phyloP scores from a whole-genome alignment of 768 basidiomycete species.

The Phlebiopsis gigantea region DNA sequence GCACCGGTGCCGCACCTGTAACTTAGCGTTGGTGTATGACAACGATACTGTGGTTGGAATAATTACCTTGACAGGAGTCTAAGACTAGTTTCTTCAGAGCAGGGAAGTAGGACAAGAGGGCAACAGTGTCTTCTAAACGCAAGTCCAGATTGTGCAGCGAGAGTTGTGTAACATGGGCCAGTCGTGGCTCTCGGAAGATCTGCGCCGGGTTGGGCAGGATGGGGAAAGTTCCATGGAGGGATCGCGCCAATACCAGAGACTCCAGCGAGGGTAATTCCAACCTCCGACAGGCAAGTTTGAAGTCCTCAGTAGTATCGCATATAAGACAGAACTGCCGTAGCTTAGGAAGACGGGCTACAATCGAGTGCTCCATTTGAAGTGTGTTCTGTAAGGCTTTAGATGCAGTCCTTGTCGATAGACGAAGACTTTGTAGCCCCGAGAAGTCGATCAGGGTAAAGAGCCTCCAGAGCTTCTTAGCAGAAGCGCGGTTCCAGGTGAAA shows the following conservation, averaged over 20 bases:
- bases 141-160: conserved; percentile 39
- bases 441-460: conserved; percentile 7
- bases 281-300: conserved; percentile 35
- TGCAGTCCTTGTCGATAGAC: neutral
- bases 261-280: conserved; percentile 28
- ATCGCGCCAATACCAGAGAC: neutral
- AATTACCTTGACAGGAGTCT: conserved; percentile 33
- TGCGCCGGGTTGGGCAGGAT: conserved; percentile 42
- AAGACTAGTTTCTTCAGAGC: conserved; percentile 42
- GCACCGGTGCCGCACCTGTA: conserved; percentile 32
- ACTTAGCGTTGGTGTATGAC: neutral
- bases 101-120: conserved; percentile 49
- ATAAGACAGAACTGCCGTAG: conserved; percentile 10
- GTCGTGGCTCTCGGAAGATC: conserved; percentile 53
- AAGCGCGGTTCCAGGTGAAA: conserved; percentile 6
- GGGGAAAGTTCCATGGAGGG: neutral
- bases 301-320: conserved; percentile 31
- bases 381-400: neutral
- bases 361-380: no score
- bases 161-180: conserved; percentile 42
- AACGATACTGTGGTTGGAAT: neutral
- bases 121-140: conserved; percentile 35
- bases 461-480: conserved; percentile 8
- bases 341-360: neutral
- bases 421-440: neutral